phyloP scores from a whole-genome alignment of 1,284 basidiomycete genomes.

The Ganoderma multipileum region DNA sequence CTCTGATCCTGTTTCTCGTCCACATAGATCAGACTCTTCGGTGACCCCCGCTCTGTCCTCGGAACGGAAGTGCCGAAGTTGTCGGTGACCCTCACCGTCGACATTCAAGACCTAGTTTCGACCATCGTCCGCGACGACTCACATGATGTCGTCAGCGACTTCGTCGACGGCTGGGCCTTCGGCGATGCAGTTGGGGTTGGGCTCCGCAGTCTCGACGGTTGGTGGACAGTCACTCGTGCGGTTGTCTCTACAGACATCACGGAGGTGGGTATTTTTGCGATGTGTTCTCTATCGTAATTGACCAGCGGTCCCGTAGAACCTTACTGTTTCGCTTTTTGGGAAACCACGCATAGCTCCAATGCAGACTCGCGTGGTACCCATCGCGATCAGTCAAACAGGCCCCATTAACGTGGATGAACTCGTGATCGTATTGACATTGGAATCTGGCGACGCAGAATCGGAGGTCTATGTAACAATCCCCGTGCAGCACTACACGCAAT shows the following conservation, averaged over 20 bases:
- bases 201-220: conserved; percentile 57
- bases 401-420: conserved; percentile 39
- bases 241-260: conserved; percentile 23
- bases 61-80: conserved; percentile 55
- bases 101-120: conserved; percentile 41
- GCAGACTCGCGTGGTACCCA: conserved; percentile 64
- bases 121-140: conserved; percentile 48
- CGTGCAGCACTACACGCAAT: conserved; percentile 50
- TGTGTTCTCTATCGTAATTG: not conserved
- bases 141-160: conserved; percentile 67
- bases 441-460: conserved; percentile 25
- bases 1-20: conserved; percentile 4
- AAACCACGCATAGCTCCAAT: conserved; percentile 58
- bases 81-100: conserved; percentile 53
- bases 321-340: conserved; percentile 44
- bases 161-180: conserved; percentile 72
- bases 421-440: conserved; percentile 45
- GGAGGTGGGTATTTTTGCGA: conserved; percentile 12
- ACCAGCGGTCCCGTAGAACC: not conserved
- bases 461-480: conserved; percentile 46
- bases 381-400: conserved; percentile 50
- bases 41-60: conserved; percentile 59
- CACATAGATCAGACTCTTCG: conserved; percentile 77
- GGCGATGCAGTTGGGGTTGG: conserved; percentile 71
- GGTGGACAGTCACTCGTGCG: conserved; percentile 53